These are phyloP conservation scores for Sonneratia alba DNA, from an alignment of 345 rosid species.

Conservation along the genomic window DNA sequence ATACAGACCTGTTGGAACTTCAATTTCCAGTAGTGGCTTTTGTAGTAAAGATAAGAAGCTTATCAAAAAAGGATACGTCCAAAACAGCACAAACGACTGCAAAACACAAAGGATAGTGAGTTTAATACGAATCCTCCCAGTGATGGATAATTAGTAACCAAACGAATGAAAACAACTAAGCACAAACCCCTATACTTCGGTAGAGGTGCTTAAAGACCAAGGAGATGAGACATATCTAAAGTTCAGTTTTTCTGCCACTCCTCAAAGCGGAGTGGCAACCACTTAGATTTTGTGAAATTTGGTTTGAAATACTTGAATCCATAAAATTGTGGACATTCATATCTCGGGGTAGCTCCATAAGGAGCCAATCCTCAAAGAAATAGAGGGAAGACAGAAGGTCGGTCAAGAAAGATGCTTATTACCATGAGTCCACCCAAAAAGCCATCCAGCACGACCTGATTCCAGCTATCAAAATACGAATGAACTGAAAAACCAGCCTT, in stretches of 20 bases:
- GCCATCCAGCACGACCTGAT: constrained; percentile 64
- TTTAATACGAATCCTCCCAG: neutral
- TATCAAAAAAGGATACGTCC: constrained; percentile 83
- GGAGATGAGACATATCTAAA: neutral
- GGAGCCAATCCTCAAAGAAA: neutral
- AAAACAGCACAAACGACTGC: constrained; percentile 99
- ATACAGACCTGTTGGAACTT: neutral
- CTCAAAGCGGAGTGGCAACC: neutral
- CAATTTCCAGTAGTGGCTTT: constrained; percentile 1
- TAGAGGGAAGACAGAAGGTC: neutral
- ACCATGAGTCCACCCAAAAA: constrained; percentile 91
- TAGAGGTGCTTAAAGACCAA: constrained; percentile 1
- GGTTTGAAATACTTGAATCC: neutral
- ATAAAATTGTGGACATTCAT: too few species aligned
- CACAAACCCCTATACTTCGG: neutral
- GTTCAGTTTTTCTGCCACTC: neutral
- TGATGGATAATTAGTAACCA: neutral
- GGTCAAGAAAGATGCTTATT: constrained; percentile 25
- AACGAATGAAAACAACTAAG: neutral
- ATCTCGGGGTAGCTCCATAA: too few species aligned
- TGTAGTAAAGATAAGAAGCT: neutral
- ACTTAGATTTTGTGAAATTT: neutral
- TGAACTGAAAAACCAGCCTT: constrained; percentile 73
- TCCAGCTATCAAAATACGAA: constrained; percentile 77
- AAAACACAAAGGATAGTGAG: constrained; percentile 9